phyloP scores from a whole-genome alignment of 768 basidiomycete genomes.

The Chlorophyllum brunneum region DNA sequence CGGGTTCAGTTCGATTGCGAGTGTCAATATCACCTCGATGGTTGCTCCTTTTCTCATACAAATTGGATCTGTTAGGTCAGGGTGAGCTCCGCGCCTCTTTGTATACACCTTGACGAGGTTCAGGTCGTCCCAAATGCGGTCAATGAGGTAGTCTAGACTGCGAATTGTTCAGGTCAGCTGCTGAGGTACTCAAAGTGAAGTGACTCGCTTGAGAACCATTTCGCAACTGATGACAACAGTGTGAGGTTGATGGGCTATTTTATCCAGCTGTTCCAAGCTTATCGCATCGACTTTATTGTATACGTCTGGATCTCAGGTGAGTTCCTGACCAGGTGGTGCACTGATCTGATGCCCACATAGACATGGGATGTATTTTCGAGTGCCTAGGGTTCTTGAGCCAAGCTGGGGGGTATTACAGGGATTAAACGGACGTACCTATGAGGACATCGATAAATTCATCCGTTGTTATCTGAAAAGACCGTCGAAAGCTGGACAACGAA shows the following conservation, averaged over 20 bases:
- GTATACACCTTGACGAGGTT: conserved; percentile 90
- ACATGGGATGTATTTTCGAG: conserved; percentile 92
- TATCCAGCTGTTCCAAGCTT: conserved; percentile 79
- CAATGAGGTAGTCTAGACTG: conserved; percentile 71
- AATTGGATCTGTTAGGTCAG: conserved; percentile 89
- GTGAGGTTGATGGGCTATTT: conserved; percentile 74
- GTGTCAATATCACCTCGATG: conserved; percentile 59
- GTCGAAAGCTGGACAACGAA: conserved; percentile 8
- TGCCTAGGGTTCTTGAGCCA: conserved; percentile 43
- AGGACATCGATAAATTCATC: conserved; percentile 99
- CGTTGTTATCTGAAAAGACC: conserved; percentile 67
- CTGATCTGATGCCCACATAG: conserved; percentile 53
- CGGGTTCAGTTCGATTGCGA: background rate
- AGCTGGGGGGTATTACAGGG: background rate
- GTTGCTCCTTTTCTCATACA: conserved; percentile 89
- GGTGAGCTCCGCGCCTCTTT: conserved; percentile 93
- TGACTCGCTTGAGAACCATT: conserved; percentile 78
- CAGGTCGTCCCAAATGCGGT: conserved; percentile 78
- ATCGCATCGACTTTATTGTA: conserved; percentile 97
- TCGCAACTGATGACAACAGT: conserved; percentile 97
- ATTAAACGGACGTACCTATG: conserved; percentile 51
- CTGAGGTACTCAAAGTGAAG: background rate
- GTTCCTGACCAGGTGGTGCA: background rate
- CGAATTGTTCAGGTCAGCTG: conserved; percentile 10
- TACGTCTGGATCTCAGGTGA: conserved; percentile 50